Percentiles rank a stretch among this genome's conserved stretches.
Evolutionary conservation across 2,329 filamentous ascomycete genomes (phyloP).

Genomic region (Diplodia intermedia): DNA sequence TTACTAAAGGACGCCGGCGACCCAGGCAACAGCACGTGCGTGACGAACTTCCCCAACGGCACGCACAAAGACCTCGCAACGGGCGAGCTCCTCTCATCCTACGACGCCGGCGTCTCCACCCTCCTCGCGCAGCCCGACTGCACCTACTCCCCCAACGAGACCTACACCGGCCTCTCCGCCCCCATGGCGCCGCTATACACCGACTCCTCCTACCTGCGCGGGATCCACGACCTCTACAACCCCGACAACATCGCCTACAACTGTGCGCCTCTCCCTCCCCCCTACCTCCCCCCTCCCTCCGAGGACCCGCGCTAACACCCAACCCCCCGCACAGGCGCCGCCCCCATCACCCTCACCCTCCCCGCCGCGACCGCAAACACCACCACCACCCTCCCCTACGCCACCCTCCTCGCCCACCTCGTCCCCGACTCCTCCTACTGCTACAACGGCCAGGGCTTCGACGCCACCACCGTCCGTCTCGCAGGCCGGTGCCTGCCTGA

Average conservation of each 20-base stretch:
- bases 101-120: not conserved
- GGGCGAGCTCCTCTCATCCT: not conserved
- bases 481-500: conserved; percentile 42
- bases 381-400: conserved; percentile 1
- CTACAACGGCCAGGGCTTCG: conserved; percentile 7
- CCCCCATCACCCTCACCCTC: conserved; percentile 34
- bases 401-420: conserved; percentile 18
- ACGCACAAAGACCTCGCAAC: not conserved
- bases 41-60: not conserved
- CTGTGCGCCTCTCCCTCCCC: not conserved
- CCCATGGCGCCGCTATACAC: not conserved
- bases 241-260: not conserved
- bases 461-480: conserved; percentile 12
- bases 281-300: not conserved
- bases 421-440: conserved; percentile 33
- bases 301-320: not conserved
- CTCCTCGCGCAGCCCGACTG: not conserved
- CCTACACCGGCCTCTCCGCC: not conserved
- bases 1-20: not conserved
- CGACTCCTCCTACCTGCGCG: not conserved
- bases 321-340: conserved; percentile 34
- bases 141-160: conserved; percentile 2
- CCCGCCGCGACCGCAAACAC: no score
- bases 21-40: conserved; percentile 9
- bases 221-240: not conserved